Percentiles rank a stretch among this genome's conserved stretches.
These are phyloP conservation scores for Trametopsis cervina DNA, from an alignment of 768 basidiomycete species.

Conservation along the genomic window DNA sequence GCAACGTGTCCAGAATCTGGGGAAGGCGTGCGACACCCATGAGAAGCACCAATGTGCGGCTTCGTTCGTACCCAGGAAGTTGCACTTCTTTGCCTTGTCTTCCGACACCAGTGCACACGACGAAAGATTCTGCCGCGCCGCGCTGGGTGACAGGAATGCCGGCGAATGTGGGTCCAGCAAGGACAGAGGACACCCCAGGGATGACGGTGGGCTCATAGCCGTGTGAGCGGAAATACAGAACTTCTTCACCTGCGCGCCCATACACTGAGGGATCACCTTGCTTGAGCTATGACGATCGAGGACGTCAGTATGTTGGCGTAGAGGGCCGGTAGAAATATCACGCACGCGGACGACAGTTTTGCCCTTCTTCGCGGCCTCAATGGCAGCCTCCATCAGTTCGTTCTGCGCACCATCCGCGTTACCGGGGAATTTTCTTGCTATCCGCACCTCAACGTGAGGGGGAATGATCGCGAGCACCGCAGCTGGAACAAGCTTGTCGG, in stretches of 20 bases:
- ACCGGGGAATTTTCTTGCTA: conserved; percentile 96
- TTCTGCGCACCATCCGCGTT: conserved; percentile 93
- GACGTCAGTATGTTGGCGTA: neutral
- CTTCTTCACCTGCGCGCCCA: conserved; percentile 91
- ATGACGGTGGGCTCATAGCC: conserved; percentile 82
- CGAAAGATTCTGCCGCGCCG: conserved; percentile 84
- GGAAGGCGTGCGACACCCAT: conserved; percentile 92
- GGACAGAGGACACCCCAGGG: conserved; percentile 84
- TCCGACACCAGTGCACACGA: conserved; percentile 93
- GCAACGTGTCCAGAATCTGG: conserved; percentile 62
- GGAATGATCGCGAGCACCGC: conserved; percentile 86
- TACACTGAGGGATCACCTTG: conserved; percentile 97
- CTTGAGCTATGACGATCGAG: conserved; percentile 57
- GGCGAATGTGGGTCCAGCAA: conserved; percentile 86
- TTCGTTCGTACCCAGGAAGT: conserved; percentile 83
- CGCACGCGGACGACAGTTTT: conserved; percentile 82
- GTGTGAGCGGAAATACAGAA: conserved; percentile 81
- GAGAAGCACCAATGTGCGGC: conserved; percentile 74
- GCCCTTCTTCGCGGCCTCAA: conserved; percentile 75
- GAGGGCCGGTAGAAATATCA: conserved; percentile 11
- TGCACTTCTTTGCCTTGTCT: conserved; percentile 73
- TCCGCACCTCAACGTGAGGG: conserved; percentile 59
- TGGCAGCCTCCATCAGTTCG: conserved; percentile 90
- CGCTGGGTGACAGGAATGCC: conserved; percentile 94
- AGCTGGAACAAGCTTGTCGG: conserved; percentile 93